These are phyloP conservation scores for Kalaharituber pfeilii DNA, from an alignment of 2,329 filamentous ascomycete species.

Conservation along the genomic window DNA sequence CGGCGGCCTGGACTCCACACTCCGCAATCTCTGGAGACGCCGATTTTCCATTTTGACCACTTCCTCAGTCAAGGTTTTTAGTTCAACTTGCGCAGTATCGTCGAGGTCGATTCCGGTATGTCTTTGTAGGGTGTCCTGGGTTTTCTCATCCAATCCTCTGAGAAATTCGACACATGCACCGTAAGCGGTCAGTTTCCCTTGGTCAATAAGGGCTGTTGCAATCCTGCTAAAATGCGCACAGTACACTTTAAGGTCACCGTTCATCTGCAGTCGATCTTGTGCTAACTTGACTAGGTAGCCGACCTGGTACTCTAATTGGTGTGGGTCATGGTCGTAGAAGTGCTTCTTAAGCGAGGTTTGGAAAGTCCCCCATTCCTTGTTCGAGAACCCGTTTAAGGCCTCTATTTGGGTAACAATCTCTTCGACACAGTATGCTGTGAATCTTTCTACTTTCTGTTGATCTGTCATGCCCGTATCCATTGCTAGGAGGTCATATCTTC, in stretches of 20 bases:
- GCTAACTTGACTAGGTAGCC: background rate
- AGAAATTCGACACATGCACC: background rate
- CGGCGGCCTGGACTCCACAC: background rate
- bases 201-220: background rate
- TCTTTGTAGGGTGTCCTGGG: background rate
- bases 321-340: background rate
- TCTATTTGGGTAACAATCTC: background rate
- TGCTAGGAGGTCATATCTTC: background rate
- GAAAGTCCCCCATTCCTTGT: background rate
- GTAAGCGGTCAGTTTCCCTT: background rate
- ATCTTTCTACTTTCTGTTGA: background rate
- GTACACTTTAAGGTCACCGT: background rate
- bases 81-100: background rate
- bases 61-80: background rate
- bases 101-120: background rate
- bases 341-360: background rate
- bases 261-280: background rate
- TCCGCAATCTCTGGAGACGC: background rate
- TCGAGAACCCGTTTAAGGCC: background rate
- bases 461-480: background rate
- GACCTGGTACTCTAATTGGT: background rate
- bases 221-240: background rate
- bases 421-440: background rate
- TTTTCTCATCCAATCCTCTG: background rate
- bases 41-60: background rate